Evolutionary conservation across 2,329 filamentous ascomycete genomes (phyloP).

Genomic region (Paradendryphiella salina): DNA sequence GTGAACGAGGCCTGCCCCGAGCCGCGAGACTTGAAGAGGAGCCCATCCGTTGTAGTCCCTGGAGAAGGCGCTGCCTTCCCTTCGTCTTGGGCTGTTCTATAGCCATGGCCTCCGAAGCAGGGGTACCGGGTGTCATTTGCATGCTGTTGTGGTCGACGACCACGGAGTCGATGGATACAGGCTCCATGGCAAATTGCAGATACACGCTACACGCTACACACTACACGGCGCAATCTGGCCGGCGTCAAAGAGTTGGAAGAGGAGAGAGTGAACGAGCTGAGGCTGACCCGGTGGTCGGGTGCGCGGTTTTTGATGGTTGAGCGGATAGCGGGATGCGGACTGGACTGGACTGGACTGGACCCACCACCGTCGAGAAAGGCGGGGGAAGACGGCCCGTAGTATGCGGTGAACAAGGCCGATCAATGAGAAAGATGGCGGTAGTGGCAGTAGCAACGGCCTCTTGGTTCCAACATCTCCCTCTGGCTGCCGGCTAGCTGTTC

Average conservation of each 20-base stretch:
- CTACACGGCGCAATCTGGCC: not conserved
- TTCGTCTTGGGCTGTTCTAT: constrained; percentile 61
- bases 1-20: constrained; percentile 65
- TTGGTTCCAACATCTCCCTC: not conserved
- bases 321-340: constrained; percentile 12
- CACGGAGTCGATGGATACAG: constrained; percentile 45
- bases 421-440: no score
- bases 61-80: constrained; percentile 69
- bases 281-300: constrained; percentile 29
- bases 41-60: constrained; percentile 76
- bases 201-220: constrained; percentile 3
- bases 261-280: constrained; percentile 11
- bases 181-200: constrained; percentile 36
- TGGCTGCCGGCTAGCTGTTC: not conserved
- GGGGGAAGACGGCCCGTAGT: constrained; percentile 25
- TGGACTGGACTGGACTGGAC: constrained; percentile 6
- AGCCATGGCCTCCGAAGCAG: constrained; percentile 34
- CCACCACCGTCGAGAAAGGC: constrained; percentile 23
- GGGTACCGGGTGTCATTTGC: constrained; percentile 18
- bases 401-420: constrained; percentile 12
- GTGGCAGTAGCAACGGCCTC: no score
- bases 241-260: constrained; percentile 2
- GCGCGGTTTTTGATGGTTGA: constrained; percentile 29
- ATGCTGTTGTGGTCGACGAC: constrained; percentile 40
- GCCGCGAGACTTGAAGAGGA: constrained; percentile 74